These are phyloP conservation scores for Trypanosoma vivax DNA, from an alignment of 208 protist genomes.

Conservation along the genomic window DNA sequence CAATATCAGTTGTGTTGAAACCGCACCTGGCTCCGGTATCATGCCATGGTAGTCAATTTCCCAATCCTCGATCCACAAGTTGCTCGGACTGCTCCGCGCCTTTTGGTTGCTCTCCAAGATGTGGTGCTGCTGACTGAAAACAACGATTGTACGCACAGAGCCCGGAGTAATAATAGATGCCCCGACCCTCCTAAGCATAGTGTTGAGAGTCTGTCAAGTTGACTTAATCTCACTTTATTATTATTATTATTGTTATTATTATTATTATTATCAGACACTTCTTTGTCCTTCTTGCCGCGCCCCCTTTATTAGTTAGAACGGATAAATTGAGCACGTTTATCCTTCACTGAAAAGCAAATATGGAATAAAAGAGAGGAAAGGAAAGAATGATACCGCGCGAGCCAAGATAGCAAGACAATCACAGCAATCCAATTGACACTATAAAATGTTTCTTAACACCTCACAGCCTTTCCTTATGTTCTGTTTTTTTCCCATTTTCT, in stretches of 20 bases:
- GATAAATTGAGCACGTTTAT: too few species aligned
- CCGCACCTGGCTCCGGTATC: conserved; percentile 52
- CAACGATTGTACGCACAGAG: conserved; percentile 50
- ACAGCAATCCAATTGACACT: too few species aligned
- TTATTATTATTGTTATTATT: neutral
- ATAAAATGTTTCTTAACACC: too few species aligned
- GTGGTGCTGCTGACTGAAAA: conserved; percentile 83
- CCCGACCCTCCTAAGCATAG: conserved; percentile 49
- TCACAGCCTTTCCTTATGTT: too few species aligned
- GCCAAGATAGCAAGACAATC: too few species aligned
- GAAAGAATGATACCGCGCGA: too few species aligned
- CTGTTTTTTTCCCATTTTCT: too few species aligned
- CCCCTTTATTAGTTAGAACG: neutral
- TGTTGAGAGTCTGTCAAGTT: neutral
- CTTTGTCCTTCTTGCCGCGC: neutral
- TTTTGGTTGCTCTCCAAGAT: conserved; percentile 85
- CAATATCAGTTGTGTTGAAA: conserved; percentile 64
- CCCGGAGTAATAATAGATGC: conserved; percentile 5
- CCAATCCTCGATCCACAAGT: conserved; percentile 88
- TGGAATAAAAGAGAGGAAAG: too few species aligned
- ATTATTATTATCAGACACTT: conserved; percentile 14
- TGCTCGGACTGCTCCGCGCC: conserved; percentile 76
- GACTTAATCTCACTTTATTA: conserved; percentile 1
- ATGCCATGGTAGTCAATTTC: conserved; percentile 61
- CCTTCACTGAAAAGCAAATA: too few species aligned